Conservation (phyloP, 495 filamentous ascomycete species). For the Tuber indicum region DNA sequence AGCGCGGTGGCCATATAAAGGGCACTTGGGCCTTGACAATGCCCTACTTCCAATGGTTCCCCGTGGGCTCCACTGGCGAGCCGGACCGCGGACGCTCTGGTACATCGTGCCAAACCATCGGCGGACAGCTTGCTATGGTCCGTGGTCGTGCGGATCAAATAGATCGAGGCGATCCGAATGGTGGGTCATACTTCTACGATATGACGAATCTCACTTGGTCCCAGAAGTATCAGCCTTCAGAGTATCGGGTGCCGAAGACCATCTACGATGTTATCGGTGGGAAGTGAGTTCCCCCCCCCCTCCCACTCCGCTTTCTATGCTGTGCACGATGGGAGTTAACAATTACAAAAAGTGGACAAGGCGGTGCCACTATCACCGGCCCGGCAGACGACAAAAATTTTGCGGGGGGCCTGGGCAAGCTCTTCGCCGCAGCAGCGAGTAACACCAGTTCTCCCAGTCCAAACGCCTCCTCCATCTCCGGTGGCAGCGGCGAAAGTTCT, state of each 20-base stretch:
- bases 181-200: not conserved
- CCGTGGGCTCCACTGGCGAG: not conserved
- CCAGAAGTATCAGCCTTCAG: not conserved
- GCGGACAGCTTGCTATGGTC: not conserved
- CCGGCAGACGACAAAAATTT: constrained; percentile 12
- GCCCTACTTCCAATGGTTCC: not conserved
- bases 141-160: not conserved
- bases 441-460: not conserved
- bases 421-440: constrained; percentile 13
- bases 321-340: constrained; percentile 1
- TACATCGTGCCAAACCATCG: not conserved
- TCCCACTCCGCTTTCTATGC: not conserved
- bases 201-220: not conserved
- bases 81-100: not conserved
- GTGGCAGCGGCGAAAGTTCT: constrained; percentile 6
- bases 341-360: constrained; percentile 11
- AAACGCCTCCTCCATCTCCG: not conserved
- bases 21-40: not conserved
- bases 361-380: constrained; percentile 3
- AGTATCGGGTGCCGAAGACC: constrained; percentile 16
- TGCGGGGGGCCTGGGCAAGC: not conserved
- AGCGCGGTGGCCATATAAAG: not conserved
- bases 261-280: constrained; percentile 21
- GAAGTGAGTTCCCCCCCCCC: constrained; percentile 9
- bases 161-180: not conserved